phyloP scores from a whole-genome alignment of 352 stramenopile genomes.

The Lagenidium giganteum region DNA sequence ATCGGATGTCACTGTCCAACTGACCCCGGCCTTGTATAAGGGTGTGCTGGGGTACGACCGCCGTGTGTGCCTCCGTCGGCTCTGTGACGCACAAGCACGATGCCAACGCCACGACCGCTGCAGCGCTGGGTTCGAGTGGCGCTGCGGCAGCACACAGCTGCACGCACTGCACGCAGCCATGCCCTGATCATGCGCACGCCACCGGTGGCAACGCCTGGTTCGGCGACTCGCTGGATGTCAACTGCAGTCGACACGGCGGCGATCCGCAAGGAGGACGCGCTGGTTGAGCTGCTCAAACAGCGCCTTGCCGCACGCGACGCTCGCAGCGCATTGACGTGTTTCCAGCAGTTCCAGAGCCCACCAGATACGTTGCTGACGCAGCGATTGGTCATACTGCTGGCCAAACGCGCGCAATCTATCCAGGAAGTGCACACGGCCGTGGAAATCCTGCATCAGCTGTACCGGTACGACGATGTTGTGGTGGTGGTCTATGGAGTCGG shows the following conservation, averaged over 20 bases:
- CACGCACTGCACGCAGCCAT: too few species aligned
- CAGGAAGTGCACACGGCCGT: conserved; percentile 21
- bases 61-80: too few species aligned
- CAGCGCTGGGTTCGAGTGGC: too few species aligned
- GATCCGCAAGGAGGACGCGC: not conserved
- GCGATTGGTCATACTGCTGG: conserved; percentile 55
- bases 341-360: conserved; percentile 33
- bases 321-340: conserved; percentile 32
- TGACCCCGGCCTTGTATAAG: too few species aligned
- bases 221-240: too few species aligned
- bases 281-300: conserved; percentile 21
- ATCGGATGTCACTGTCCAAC: too few species aligned
- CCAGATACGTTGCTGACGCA: conserved; percentile 32
- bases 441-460: conserved; percentile 29
- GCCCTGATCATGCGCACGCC: too few species aligned
- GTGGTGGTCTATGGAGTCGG: not conserved
- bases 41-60: too few species aligned
- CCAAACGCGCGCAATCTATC: conserved; percentile 32
- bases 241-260: not conserved
- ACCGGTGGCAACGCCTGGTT: too few species aligned
- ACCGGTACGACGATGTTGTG: conserved; percentile 11
- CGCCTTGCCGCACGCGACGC: conserved; percentile 26
- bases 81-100: too few species aligned
- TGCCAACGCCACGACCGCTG: too few species aligned
- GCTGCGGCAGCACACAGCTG: too few species aligned